phyloP scores from a whole-genome alignment of 2,329 filamentous ascomycete species.

The Cladosporium sp. region DNA sequence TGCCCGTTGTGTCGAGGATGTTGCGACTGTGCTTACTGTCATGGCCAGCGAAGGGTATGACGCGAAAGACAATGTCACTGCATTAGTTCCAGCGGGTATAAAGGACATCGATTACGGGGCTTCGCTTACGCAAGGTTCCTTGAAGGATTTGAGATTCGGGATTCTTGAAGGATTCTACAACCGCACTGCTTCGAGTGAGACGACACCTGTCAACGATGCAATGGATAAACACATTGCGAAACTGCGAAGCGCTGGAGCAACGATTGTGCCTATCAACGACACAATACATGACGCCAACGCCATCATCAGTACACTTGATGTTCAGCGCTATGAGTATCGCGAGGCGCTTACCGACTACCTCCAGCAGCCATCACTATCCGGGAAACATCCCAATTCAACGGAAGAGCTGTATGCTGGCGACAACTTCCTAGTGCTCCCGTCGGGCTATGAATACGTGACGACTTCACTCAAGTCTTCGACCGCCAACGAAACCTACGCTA shows the following conservation, averaged over 20 bases:
- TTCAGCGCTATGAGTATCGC: conserved; percentile 59
- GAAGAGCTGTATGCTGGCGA: conserved; percentile 47
- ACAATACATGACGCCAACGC: conserved; percentile 49
- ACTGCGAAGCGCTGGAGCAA: conserved; percentile 46
- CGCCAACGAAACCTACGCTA: conserved; percentile 43
- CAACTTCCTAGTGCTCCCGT: conserved; percentile 57
- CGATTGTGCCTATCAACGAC: conserved; percentile 48
- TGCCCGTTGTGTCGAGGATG: conserved; percentile 28
- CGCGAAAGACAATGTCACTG: conserved; percentile 49
- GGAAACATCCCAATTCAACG: conserved; percentile 44
- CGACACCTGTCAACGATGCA: conserved; percentile 52
- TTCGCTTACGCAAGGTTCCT: conserved; percentile 31
- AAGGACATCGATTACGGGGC: conserved; percentile 46
- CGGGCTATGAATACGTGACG: conserved; percentile 54
- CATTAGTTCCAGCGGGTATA: conserved; percentile 41
- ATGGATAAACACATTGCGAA: conserved; percentile 47
- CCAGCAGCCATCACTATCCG: conserved; percentile 38
- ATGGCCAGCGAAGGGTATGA: conserved; percentile 50
- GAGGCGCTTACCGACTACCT: conserved; percentile 56
- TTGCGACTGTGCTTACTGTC: conserved; percentile 29
- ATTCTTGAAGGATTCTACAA: conserved; percentile 57
- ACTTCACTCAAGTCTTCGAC: conserved; percentile 51
- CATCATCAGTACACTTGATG: conserved; percentile 49
- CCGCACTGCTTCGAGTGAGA: conserved; percentile 48
- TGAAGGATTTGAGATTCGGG: conserved; percentile 45